Conservation (phyloP, 768 basidiomycete genomes). For the Phanerochaete sordida region DNA sequence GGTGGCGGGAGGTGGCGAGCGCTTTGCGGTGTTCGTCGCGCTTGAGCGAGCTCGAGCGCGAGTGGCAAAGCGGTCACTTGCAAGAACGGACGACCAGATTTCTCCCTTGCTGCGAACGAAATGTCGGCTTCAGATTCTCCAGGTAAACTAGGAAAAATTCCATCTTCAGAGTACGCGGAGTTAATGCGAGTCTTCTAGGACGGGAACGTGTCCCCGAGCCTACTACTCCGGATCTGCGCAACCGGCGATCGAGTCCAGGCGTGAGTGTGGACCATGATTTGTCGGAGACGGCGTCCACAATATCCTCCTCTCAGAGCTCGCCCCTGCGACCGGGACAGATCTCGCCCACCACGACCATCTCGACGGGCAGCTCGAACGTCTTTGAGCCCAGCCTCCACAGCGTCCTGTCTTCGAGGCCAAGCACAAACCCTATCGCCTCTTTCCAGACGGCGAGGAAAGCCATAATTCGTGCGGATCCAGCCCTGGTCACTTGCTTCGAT, state of each 20-base stretch:
- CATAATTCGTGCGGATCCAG: conserved; percentile 59
- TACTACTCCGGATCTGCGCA: neutral
- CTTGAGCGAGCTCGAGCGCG: conserved; percentile 66
- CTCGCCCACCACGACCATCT: neutral
- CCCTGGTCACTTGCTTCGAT: conserved; percentile 72
- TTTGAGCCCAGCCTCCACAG: conserved; percentile 2
- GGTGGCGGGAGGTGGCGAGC: neutral
- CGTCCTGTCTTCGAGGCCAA: neutral
- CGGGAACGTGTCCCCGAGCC: neutral
- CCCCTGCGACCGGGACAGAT: neutral
- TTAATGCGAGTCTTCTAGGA: neutral
- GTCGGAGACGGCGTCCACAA: neutral
- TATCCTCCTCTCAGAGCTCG: neutral
- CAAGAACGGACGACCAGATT: too few species aligned
- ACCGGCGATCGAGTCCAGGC: neutral
- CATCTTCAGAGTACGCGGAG: neutral
- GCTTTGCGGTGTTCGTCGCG: conserved; percentile 53
- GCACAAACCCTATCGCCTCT: neutral
- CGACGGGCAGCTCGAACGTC: conserved; percentile 2
- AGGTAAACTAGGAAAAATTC: neutral
- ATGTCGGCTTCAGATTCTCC: neutral
- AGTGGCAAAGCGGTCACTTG: too few species aligned
- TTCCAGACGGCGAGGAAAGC: conserved; percentile 31
- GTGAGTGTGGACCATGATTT: neutral
- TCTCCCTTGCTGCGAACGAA: too few species aligned